Evolutionary conservation across 176 grass and related monocot genomes (phyloP), one percentile per base, ranked within the genome.

Genomic region (Avena sativa): DNA sequence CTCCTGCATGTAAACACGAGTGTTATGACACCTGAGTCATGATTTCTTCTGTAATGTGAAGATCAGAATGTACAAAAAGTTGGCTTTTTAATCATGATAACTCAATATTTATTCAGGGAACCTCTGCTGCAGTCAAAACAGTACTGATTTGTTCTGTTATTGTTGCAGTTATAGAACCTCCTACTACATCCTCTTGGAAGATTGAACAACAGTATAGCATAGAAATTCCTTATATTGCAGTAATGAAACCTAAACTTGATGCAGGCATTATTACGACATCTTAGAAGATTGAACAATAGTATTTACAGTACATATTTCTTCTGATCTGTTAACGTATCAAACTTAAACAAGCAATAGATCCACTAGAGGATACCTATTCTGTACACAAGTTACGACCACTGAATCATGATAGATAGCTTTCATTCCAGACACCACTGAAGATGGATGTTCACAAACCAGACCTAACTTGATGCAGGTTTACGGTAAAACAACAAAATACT

Each of bases 1-100:
- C 93, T 63, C 93, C 93, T 95, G 74, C 38, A 66, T 14, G 2
- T 46, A 1, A 88, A 56, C n/a, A 62, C 52, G 34, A 12, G 51
- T 3, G 17, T 58, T 73, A 73, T 23, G 38, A 4, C 20, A 48
- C 20, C 32, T 21, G 2, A 34, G 52, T 58, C 9, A 2, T 78
- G 32, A 12, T 63, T 14, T 50, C 12, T 49, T 63, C 9, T 74
- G 53, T 60, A 20, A 19, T 47, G 2, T 9, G 17, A 50, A 75
- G 56, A 84, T 9, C 43, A 84, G 38, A 87, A 6, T 52, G 10
- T 36, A 58, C 34, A 49, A 71, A 34, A 30, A 58, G 57, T 19
- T 79, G 21, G 48, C 83, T 10, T 59, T 26, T 70, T n/a, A 53
- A 17, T 9, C 46, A 38, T 19, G 13, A 23, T 23, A 64, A 23